Evolutionary conservation across 805 yeast species (phyloP), one percentile per base, ranked within the genome.

Genomic region (Saccharomycopsis fibuligera): DNA sequence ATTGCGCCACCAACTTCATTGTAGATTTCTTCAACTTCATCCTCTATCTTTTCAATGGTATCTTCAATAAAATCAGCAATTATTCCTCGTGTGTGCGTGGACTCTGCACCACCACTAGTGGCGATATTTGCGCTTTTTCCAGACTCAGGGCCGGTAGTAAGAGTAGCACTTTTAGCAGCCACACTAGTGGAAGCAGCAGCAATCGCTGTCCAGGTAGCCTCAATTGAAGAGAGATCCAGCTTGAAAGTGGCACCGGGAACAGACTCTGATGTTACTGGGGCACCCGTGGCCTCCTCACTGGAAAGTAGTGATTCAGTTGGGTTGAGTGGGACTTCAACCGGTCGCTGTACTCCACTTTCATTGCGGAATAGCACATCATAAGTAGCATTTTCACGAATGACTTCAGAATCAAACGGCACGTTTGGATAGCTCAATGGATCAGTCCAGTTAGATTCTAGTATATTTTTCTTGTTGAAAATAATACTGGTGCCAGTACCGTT

Each of bases 371-470:
- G 39, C n/a, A 19, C 16, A 41, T 48, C 48, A 29, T 48, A 47
- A 12, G 50, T 74, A 0, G 86, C 72, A 31, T 67, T 61, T 44
- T 68, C 66, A 9, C 68, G 57, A 5, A 72, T 57, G 1, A 63
- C 59, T 12, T 69, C 75, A 14, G 72, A 66, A 5, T 64, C 63
- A 53, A 70, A 80, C 2, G 67, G 61, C 33, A 78, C 73, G 56
- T 69, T 68, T 0, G 86, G 86, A 54, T 78, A 81, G 3, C 48
- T 57, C 16, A 59, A 54, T 1, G 53, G 48, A 56, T 80, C 85
- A 16, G 48, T 54, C 86, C 86, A 79, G 40, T 62, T 65, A 1
- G 53, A 38, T 0, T 68, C 69, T 29, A 78, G 60, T 0, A 57
- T 36, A 47, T 69, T 68, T 0, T 51, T 45, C 1, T 49, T 31